Base-by-base conservation (phyloP, 2,329 filamentous ascomycete genomes). In the Epichloe baconii region DNA sequence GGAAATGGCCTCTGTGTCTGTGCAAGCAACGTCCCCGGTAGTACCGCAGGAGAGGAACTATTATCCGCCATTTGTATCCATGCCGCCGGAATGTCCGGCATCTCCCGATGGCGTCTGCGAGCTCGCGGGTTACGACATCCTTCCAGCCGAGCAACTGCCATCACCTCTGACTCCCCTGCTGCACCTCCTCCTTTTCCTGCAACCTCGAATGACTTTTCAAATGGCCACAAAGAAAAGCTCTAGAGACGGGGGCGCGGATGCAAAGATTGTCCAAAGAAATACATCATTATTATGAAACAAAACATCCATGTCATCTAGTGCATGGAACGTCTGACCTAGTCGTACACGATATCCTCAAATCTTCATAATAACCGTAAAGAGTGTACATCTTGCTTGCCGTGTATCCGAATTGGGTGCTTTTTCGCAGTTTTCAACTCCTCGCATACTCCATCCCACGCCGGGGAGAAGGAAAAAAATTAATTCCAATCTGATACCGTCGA, bases 1-100 rank as follows among this genome's bases (percentile, higher is more conserved):
- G 3, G 78, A 82, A 66, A 76, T 82, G 12, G 76, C 72, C 53
- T 71, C 71, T 44, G 15, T 38, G 55, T 71, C 71, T 45, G 17
- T 38, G 55, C 47, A 46, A 51, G 55, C 15, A 47, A 54, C 26
- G 43, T 44, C 44, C 12, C 19, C 36, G 6, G 19, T 19, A 1
- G 15, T 19, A 3, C 26, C 15, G 2, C 31, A 5, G 19, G 38
- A 51, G 14, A 40, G 26, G 15, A 15, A 31, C 1, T 44, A 38
- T 17, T 44, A 43, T 17, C n/a, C 19, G 10, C 36, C 44, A 6
- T 51, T 45, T 41, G 14, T 46, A 11, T 26, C 19, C 11, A 7
- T 37, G 12, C 41, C 14, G 23, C 35, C 19, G 14, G 49, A 48
- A 5, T 15, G 15, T 34, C 35, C 19, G 14, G 37, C 45, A 5